Percentiles rank a stretch among this genome's conserved stretches.
These are phyloP conservation scores for Candida sp. DNA, from an alignment of 1,139 yeast genomes.

Conservation along the genomic window DNA sequence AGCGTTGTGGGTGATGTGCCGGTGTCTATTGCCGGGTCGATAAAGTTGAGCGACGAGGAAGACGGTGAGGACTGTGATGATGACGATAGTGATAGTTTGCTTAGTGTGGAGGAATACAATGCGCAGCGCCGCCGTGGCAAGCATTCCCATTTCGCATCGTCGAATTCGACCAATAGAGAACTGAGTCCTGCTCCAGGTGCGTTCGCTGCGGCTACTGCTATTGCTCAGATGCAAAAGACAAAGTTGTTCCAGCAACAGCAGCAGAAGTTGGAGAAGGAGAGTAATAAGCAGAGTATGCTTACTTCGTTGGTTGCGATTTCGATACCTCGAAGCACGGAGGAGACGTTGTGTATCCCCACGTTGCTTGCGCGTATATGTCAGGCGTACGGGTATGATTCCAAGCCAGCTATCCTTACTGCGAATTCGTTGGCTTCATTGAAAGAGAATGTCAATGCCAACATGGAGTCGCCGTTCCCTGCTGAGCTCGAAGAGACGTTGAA, in stretches of 20 bases:
- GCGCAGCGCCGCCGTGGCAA: conserved; percentile 1
- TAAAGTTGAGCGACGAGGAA: conserved; percentile 56
- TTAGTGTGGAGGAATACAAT: conserved; percentile 34
- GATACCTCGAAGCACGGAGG: conserved; percentile 78
- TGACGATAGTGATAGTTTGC: conserved; percentile 38
- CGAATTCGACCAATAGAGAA: conserved; percentile 26
- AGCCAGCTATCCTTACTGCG: conserved; percentile 70
- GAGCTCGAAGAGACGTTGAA: conserved; percentile 19
- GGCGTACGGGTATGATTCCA: conserved; percentile 70
- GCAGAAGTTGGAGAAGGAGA: conserved; percentile 28
- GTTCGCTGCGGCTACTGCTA: conserved; percentile 73
- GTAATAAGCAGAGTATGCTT: conserved; percentile 52
- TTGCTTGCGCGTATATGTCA: conserved; percentile 70
- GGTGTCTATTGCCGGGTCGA: conserved; percentile 29
- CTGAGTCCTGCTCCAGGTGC: conserved; percentile 79
- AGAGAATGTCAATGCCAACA: conserved; percentile 31
- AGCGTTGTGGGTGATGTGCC: background rate
- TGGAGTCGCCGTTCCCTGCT: conserved; percentile 12
- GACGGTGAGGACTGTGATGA: conserved; percentile 17
- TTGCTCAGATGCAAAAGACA: conserved; percentile 55
- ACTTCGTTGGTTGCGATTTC: conserved; percentile 75
- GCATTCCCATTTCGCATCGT: conserved; percentile 14
- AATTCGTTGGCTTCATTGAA: conserved; percentile 71
- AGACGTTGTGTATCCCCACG: conserved; percentile 74
- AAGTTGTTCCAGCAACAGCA: conserved; percentile 22